Base-by-base conservation (phyloP, 2,329 filamentous ascomycete genomes). In the Paecilomyces niveus region DNA sequence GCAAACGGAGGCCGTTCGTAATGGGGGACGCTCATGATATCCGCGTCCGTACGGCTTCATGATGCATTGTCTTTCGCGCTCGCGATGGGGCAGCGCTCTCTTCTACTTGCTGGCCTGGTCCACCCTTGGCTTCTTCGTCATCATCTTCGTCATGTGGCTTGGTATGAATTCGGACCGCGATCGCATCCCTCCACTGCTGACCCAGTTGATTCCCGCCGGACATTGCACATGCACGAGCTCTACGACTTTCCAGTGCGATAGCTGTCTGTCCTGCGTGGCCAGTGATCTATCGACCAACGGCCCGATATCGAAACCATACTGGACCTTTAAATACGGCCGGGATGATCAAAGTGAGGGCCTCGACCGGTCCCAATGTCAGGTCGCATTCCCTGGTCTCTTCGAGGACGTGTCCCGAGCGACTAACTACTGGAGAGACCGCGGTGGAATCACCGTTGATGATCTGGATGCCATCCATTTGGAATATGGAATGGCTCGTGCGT, bases 201-300 rank as follows among this genome's bases (percentile, higher is more conserved):
- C 70, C 5, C 73, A 75, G 53, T 58, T 75, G 8, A 72, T 75
- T 54, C 73, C 73, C 54, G 73, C 72, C 8, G 73, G 73, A 11
- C 72, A 75, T 58, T 74, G 72, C 59, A 69, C 72, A 35, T 75
- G 72, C 59, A 60, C 71, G 58, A 68, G 68, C n/a, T 72, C 72
- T 2, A 74, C 72, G 5, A 72, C 68, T 33, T 75, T 75, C 61
- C 65, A 74, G 58, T 75, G 73, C 60, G 64, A 68, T 4, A 74
- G 66, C 53, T 73, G 72, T 58, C 60, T 74, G 22, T 65, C 66
- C 7, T 72, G 69, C 39, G 62, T 68, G 26, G 59, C 66, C 24
- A 49, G 59, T 3, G 56, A 52, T 8, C 21, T 65, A 6, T 60
- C 15, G 57, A 58, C 59, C 57, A 58, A 62, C 21, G 51, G 59